These are phyloP conservation scores for Solanum ossicruentum DNA, from an alignment of 257 asterid genomes.

Conservation along the genomic window DNA sequence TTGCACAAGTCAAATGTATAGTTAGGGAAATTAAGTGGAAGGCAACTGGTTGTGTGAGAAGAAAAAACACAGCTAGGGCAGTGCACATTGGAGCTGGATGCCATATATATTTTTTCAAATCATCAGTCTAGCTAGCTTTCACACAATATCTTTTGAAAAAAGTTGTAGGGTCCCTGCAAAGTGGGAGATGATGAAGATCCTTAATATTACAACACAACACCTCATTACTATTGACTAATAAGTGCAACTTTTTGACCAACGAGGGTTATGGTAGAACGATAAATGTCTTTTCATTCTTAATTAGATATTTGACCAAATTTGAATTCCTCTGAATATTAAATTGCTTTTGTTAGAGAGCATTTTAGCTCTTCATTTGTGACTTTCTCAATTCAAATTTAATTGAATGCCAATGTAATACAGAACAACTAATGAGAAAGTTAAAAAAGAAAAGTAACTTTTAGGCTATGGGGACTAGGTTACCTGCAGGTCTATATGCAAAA, in stretches of 20 bases:
- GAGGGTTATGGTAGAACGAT: not conserved
- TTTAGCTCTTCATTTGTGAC: not conserved
- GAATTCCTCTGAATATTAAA: not conserved
- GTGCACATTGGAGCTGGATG: slow-evolving; percentile 48
- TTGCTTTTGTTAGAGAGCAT: not conserved
- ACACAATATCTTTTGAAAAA: not conserved
- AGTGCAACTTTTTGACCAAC: not conserved
- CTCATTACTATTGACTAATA: not conserved
- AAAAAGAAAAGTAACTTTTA: not conserved
- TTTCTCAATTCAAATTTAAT: not conserved
- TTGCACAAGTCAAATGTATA: not conserved
- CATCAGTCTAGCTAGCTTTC: slow-evolving; percentile 16
- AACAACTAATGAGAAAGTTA: not conserved
- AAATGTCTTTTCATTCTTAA: not conserved
- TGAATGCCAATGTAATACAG: not conserved
- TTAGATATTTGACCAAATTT: accelerated
- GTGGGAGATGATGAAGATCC: not conserved
- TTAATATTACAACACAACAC: not conserved
- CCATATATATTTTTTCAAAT: slow-evolving; percentile 20
- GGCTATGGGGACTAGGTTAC: not conserved
- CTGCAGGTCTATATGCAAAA: not conserved
- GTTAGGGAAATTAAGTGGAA: slow-evolving; percentile 1
- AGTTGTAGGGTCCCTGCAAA: slow-evolving; percentile 9
- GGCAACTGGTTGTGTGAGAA: not conserved
- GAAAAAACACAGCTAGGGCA: slow-evolving; percentile 16